Conservation (phyloP, 805 yeast species). For the Starmerella sirachaensis region DNA sequence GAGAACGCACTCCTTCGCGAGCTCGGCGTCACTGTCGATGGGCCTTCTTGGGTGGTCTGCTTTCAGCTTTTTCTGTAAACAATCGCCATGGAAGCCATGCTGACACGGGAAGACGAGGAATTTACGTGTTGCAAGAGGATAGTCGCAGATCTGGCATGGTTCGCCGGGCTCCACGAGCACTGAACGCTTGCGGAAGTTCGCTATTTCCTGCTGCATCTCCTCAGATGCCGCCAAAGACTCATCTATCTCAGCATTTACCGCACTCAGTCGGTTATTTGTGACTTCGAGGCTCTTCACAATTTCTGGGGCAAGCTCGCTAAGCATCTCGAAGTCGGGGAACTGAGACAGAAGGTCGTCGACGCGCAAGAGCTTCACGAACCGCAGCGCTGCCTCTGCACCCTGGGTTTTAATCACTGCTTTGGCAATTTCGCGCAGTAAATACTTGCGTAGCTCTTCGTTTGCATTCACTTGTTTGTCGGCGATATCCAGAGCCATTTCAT, state of each 20-base stretch:
- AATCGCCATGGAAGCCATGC: constrained; percentile 82
- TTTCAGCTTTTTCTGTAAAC: constrained; percentile 42
- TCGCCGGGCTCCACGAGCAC: constrained; percentile 72
- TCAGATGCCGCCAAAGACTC: constrained; percentile 51
- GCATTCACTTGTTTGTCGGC: constrained; percentile 35
- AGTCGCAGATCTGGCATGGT: constrained; percentile 62
- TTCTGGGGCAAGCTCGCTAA: constrained; percentile 75
- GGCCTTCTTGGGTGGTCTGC: constrained; percentile 33
- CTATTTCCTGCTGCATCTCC: constrained; percentile 49
- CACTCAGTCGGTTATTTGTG: constrained; percentile 54
- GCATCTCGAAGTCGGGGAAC: constrained; percentile 71
- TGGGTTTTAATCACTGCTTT: constrained; percentile 27
- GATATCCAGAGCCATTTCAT: constrained; percentile 45
- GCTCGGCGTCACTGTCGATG: background rate
- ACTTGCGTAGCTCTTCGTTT: constrained; percentile 42
- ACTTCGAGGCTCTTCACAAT: constrained; percentile 66
- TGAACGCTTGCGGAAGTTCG: constrained; percentile 38
- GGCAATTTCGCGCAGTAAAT: constrained; percentile 62
- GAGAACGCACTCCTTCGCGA: constrained; percentile 55
- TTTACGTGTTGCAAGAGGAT: constrained; percentile 56
- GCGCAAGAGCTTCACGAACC: constrained; percentile 28
- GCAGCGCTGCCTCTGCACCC: constrained; percentile 26
- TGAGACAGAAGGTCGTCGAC: constrained; percentile 75
- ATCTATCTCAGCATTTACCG: constrained; percentile 61
- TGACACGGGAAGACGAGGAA: constrained; percentile 80